These are phyloP conservation scores for Eucalyptus sideroxylon DNA, from an alignment of 345 rosid genomes.

Conservation along the genomic window DNA sequence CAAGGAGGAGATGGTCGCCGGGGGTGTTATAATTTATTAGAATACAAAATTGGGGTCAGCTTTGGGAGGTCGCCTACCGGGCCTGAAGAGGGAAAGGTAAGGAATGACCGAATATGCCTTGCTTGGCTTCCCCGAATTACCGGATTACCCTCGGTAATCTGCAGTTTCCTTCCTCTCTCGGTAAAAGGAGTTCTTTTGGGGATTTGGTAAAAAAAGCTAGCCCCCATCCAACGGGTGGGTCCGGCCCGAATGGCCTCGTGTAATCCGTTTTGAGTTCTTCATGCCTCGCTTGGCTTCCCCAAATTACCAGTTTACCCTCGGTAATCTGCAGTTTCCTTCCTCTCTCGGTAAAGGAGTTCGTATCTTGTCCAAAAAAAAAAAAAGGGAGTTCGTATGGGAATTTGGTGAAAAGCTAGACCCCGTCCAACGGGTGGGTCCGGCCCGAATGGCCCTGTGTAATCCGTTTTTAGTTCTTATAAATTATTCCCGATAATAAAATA, in stretches of 20 bases:
- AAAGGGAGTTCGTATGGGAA: too few species aligned
- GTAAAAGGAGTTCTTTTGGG: not conserved
- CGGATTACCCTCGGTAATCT: not conserved
- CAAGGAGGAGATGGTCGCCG: not conserved
- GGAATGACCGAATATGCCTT: not conserved
- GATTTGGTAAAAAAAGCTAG: too few species aligned
- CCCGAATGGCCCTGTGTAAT: too few species aligned
- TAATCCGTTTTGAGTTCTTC: too few species aligned
- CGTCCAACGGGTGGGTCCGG: too few species aligned
- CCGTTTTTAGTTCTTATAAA: rapidly evolving
- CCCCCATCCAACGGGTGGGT: too few species aligned
- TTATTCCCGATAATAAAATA: rapidly evolving
- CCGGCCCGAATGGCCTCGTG: too few species aligned
- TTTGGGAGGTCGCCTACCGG: not conserved
- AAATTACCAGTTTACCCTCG: not conserved
- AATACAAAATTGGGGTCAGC: not conserved
- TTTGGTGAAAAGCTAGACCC: too few species aligned
- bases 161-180: not conserved
- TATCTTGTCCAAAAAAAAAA: too few species aligned
- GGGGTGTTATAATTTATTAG: not conserved
- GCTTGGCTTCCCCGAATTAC: not conserved
- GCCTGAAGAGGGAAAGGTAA: not conserved
- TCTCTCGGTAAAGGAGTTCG: not conserved
- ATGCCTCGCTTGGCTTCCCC: not conserved
- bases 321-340: not conserved